Percentiles rank a stretch among this genome's conserved stretches.
Conservation (phyloP, 2,329 filamentous ascomycete species). For the Aspergillus neotritici region DNA sequence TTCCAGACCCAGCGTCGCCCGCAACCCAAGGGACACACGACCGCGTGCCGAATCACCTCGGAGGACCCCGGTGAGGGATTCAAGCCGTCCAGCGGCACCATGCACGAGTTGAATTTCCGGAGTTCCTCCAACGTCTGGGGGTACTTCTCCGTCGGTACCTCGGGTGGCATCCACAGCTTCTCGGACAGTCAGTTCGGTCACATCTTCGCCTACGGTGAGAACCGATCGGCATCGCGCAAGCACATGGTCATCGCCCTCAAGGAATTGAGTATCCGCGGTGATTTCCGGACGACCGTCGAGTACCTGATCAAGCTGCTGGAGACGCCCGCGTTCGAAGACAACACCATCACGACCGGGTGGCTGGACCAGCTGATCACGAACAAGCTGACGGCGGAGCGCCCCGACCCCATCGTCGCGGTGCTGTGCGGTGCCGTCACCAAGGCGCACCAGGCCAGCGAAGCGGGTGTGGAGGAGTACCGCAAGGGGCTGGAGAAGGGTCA, state of each 20-base stretch:
- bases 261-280: slow-evolving; percentile 98
- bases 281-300: slow-evolving; percentile 97
- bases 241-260: slow-evolving; percentile 99
- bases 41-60: slow-evolving; percentile 97
- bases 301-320: slow-evolving; percentile 98
- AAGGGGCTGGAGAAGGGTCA: slow-evolving; percentile 92
- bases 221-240: slow-evolving; percentile 89
- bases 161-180: slow-evolving; percentile 97
- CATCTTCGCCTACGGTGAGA: slow-evolving; percentile 98
- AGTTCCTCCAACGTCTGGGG: slow-evolving; percentile 99
- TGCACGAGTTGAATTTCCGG: slow-evolving; percentile 98
- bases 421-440: slow-evolving; percentile 93
- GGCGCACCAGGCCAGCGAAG: slow-evolving; percentile 89
- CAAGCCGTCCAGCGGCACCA: slow-evolving; percentile 97
- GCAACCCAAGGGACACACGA: slow-evolving; percentile 92
- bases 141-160: slow-evolving; percentile 97
- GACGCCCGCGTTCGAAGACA: slow-evolving; percentile 96
- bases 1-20: slow-evolving; percentile 80
- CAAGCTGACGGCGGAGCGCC: slow-evolving; percentile 91
- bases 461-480: slow-evolving; percentile 79
- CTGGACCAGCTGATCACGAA: slow-evolving; percentile 97
- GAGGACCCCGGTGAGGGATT: slow-evolving; percentile 98
- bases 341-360: slow-evolving; percentile 99
- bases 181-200: slow-evolving; percentile 98
- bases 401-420: slow-evolving; percentile 88